A percentile compares a stretch with the other conserved stretches of the same genome.
phyloP scores from a whole-genome alignment of 1,139 yeast genomes.

The Debaryomyces psychrophilus region DNA sequence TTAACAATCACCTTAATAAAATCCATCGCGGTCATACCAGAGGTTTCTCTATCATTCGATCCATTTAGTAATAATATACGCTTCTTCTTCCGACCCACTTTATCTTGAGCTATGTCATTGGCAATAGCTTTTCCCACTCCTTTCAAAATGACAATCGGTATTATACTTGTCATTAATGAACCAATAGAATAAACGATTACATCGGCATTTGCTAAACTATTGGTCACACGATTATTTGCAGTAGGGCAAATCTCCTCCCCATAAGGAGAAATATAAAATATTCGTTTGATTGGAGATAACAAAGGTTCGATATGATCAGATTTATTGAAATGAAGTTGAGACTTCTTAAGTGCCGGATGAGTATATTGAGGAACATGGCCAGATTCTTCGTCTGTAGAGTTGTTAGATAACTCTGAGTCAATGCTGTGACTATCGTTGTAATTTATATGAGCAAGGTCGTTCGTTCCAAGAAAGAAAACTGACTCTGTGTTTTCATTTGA shows the following conservation, averaged over 20 bases:
- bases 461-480: slow-evolving; percentile 1
- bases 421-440: slow-evolving; percentile 5
- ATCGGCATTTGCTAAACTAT: slow-evolving; percentile 54
- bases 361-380: slow-evolving; percentile 75
- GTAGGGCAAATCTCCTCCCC: slow-evolving; percentile 85
- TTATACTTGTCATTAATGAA: slow-evolving; percentile 80
- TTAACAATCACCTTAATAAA: slow-evolving; percentile 58
- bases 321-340: slow-evolving; percentile 75
- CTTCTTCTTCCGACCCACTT: slow-evolving; percentile 30
- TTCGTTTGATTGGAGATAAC: slow-evolving; percentile 71
- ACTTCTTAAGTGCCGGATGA: slow-evolving; percentile 74
- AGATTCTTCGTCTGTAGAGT: slow-evolving; percentile 42
- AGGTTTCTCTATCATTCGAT: slow-evolving; percentile 73
- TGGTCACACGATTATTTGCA: slow-evolving; percentile 66
- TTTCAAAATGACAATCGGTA: slow-evolving; percentile 73
- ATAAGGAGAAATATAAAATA: slow-evolving; percentile 83
- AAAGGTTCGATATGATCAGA: slow-evolving; percentile 57
- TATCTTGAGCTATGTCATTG: slow-evolving; percentile 27
- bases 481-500: slow-evolving; percentile 18
- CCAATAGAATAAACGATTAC: slow-evolving; percentile 80
- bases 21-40: slow-evolving; percentile 61
- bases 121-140: slow-evolving; percentile 69
- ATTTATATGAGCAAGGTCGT: slow-evolving; percentile 12
- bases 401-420: slow-evolving; percentile 22
- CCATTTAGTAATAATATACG: slow-evolving; percentile 72